Base-by-base conservation (phyloP, 768 basidiomycete genomes). In the Kockovaella imperatae region DNA sequence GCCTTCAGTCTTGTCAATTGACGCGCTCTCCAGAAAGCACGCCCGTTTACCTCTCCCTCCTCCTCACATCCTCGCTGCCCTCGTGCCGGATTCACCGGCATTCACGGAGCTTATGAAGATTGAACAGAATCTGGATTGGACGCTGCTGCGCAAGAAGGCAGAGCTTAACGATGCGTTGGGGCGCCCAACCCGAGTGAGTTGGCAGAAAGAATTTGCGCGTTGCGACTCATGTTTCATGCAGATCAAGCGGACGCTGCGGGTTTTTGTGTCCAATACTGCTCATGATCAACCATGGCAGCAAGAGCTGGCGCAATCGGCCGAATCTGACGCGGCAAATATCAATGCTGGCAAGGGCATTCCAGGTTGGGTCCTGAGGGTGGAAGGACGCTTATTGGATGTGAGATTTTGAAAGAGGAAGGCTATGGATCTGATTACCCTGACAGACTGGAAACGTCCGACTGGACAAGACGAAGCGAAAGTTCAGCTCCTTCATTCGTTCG, bases 121-220 rank as follows among this genome's bases (percentile, higher is more conserved):
- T 81, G 90, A 95, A 68, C 79, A 85, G 49, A 86, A 84, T 67
- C 74, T 96, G 14, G 90, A 96, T 70, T 95, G 91, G 91, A 91
- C 88, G 3, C 84, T 91, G 77, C 82, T 81, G 66, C 77, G 91
- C 67, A 93, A 93, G 72, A 81, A 78, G 58, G 83, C 83, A 8
- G 90, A 96, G 67, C 82, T 96, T 26, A 86, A 89, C 64, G 90
- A 96, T 64, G 81, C 87, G n/a, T 66, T 91, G 38, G 78, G 78
- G 18, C 78, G 83, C 49, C 81, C 79, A 28, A 80, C 84, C 17
- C 79, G 81, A 4, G 89, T 87, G 54, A 52, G 77, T 70, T 11
- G 17, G 31, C 17, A 24, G 18, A 4, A 7, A 38, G 23, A 20
- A 7, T 3, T 28, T 17, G 7, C 23, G 28, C 42, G 31, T 20